A percentile compares a stretch with the other conserved stretches of the same genome.
Conservation (phyloP, 306 rosid species). For the Ormosia emarginata region DNA sequence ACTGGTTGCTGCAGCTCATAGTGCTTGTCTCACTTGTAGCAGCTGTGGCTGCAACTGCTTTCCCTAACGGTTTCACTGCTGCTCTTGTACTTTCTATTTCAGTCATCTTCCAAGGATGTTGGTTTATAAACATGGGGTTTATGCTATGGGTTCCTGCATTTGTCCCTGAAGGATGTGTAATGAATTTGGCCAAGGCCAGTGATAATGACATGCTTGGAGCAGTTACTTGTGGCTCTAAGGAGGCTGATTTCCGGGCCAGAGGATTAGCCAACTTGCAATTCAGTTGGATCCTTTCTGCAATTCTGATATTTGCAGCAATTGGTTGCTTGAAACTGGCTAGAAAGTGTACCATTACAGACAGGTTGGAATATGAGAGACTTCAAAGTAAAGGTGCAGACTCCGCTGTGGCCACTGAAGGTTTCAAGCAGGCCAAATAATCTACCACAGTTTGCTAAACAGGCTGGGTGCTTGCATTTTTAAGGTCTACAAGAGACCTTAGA, state of each 20-base stretch:
- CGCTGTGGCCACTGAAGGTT: slow-evolving; percentile 35
- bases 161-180: slow-evolving; percentile 66
- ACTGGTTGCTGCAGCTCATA: slow-evolving; percentile 75
- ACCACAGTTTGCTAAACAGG: neutral
- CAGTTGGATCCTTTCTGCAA: slow-evolving; percentile 78
- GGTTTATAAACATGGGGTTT: slow-evolving; percentile 89
- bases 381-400: slow-evolving; percentile 47
- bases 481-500: slow-evolving; percentile 9
- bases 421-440: slow-evolving; percentile 41
- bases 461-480: neutral
- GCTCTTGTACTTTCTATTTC: slow-evolving; percentile 73
- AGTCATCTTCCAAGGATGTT: slow-evolving; percentile 80
- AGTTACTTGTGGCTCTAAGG: slow-evolving; percentile 53
- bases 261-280: slow-evolving; percentile 87
- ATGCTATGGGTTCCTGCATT: slow-evolving; percentile 67
- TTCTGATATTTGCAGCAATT: slow-evolving; percentile 54
- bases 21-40: slow-evolving; percentile 60
- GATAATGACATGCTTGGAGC: slow-evolving; percentile 52
- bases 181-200: slow-evolving; percentile 24
- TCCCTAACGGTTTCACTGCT: slow-evolving; percentile 63
- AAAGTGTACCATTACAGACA: slow-evolving; percentile 34
- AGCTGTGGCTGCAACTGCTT: slow-evolving; percentile 54
- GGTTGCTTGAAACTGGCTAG: slow-evolving; percentile 52
- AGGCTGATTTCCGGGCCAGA: slow-evolving; percentile 68
- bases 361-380: slow-evolving; percentile 75